phyloP scores from a whole-genome alignment of 1,284 basidiomycete species.

The Taiwanofungus camphoratus region DNA sequence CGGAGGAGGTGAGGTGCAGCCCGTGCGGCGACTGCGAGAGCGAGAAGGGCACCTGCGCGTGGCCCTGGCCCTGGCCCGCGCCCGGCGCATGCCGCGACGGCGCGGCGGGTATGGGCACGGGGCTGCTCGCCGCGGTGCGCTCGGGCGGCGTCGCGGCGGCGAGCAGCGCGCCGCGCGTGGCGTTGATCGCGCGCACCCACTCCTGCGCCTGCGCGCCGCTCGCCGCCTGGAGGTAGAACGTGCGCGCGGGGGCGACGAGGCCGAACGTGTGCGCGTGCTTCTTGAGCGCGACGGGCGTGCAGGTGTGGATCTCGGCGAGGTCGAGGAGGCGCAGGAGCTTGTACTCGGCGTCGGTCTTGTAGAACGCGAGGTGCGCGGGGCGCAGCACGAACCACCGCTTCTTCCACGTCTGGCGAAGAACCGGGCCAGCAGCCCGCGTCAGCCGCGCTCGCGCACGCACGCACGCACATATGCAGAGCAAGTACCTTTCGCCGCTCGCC shows the following conservation, averaged over 20 bases:
- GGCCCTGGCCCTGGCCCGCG: constrained; percentile 12
- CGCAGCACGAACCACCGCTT: constrained; percentile 98
- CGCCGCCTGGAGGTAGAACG: constrained; percentile 89
- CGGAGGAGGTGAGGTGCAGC: constrained; percentile 57
- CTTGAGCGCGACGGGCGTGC: constrained; percentile 85
- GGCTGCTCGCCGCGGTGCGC: constrained; percentile 35
- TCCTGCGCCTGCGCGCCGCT: constrained; percentile 66
- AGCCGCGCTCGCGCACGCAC: constrained; percentile 4
- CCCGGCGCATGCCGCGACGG: constrained; percentile 13
- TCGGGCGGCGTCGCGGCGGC: constrained; percentile 55
- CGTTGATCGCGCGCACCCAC: constrained; percentile 85
- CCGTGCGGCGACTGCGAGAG: constrained; percentile 29
- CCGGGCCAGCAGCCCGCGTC: constrained; percentile 9
- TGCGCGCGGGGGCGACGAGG: constrained; percentile 86
- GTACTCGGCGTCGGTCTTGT: constrained; percentile 94
- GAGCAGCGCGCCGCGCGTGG: constrained; percentile 62
- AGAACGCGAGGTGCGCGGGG: constrained; percentile 89
- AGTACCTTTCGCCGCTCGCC: constrained; percentile 92
- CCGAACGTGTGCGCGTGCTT: constrained; percentile 89
- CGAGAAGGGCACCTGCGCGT: constrained; percentile 25
- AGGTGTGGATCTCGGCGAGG: constrained; percentile 86
- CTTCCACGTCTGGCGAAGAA: constrained; percentile 81
- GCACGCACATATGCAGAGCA: no score
- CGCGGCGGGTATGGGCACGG: constrained; percentile 43
- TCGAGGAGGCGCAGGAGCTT: constrained; percentile 88